Evolutionary conservation across 495 filamentous ascomycete genomes (phyloP).

Genomic region (Astrothelium macrocarpum): DNA sequence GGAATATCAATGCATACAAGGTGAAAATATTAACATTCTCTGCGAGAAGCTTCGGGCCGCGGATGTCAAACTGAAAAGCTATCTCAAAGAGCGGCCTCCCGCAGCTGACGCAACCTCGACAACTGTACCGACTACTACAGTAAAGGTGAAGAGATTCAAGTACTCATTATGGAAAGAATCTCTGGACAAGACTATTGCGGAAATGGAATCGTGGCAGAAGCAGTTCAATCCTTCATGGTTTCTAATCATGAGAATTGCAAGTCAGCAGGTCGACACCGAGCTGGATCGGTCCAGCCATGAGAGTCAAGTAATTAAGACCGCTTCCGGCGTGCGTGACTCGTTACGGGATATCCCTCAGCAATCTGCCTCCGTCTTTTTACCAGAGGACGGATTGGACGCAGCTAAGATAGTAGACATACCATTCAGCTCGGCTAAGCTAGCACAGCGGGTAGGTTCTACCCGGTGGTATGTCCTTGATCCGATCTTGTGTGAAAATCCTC

Average conservation of each 20-base stretch:
- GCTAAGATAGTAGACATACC: not conserved
- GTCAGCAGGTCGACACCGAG: constrained; percentile 17
- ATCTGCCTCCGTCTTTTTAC: not conserved
- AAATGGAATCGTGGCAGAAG: constrained; percentile 24
- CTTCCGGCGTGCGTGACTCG: not conserved
- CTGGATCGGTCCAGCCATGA: not conserved
- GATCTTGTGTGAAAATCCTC: not conserved
- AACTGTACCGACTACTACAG: not conserved
- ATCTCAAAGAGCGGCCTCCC: constrained; percentile 20
- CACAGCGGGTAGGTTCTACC: not conserved
- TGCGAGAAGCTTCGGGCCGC: constrained; percentile 27
- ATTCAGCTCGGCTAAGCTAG: not conserved
- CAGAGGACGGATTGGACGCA: not conserved
- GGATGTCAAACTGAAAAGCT: constrained; percentile 19
- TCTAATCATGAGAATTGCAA: constrained; percentile 21
- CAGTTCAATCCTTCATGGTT: constrained; percentile 30
- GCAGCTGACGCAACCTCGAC: constrained; percentile 2
- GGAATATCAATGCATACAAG: constrained; percentile 28
- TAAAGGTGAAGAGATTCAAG: constrained; percentile 24
- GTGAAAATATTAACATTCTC: constrained; percentile 27
- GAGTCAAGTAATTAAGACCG: not conserved
- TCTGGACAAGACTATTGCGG: constrained; percentile 20
- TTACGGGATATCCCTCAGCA: not conserved
- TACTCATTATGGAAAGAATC: constrained; percentile 20
- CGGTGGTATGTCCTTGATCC: not conserved